These are phyloP conservation scores for Amauroascus niger DNA, from an alignment of 2,329 filamentous ascomycete species.

Conservation along the genomic window DNA sequence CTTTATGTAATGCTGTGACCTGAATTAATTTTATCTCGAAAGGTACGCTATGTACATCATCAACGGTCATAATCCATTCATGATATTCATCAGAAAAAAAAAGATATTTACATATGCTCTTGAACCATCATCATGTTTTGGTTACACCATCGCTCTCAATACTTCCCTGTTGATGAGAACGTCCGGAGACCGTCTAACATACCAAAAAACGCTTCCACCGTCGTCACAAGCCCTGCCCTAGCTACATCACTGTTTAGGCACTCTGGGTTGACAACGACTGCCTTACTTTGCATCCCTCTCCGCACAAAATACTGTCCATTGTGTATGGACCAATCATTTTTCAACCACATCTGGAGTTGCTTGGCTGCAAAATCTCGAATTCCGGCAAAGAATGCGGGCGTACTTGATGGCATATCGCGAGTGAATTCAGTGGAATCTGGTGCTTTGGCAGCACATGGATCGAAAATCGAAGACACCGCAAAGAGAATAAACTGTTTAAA, in stretches of 20 bases:
- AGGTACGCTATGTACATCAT: not conserved
- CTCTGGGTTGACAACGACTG: conserved; percentile 34
- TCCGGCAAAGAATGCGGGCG: conserved; percentile 19
- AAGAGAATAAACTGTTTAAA: conserved; percentile 35
- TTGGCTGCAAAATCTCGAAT: conserved; percentile 29
- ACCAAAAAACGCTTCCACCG: conserved; percentile 20
- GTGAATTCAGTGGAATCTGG: conserved; percentile 17
- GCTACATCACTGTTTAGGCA: conserved; percentile 20
- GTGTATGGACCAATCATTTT: conserved; percentile 39
- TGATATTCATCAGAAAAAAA: not conserved
- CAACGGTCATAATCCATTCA: not conserved
- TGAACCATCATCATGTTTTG: not conserved
- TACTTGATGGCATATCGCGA: not conserved
- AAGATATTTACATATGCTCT: not conserved
- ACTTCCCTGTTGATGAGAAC: conserved; percentile 9
- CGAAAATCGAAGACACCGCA: conserved; percentile 23
- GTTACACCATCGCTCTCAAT: not conserved
- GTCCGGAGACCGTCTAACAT: conserved; percentile 17
- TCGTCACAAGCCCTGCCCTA: conserved; percentile 21
- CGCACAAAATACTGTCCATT: conserved; percentile 41
- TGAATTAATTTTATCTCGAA: no score
- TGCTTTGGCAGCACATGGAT: conserved; percentile 14
- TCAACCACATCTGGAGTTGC: conserved; percentile 38
- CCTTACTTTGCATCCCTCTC: conserved; percentile 36
- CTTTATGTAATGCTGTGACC: no score